Conservation (phyloP, 257 asterid species). For the Solanum piurae region DNA sequence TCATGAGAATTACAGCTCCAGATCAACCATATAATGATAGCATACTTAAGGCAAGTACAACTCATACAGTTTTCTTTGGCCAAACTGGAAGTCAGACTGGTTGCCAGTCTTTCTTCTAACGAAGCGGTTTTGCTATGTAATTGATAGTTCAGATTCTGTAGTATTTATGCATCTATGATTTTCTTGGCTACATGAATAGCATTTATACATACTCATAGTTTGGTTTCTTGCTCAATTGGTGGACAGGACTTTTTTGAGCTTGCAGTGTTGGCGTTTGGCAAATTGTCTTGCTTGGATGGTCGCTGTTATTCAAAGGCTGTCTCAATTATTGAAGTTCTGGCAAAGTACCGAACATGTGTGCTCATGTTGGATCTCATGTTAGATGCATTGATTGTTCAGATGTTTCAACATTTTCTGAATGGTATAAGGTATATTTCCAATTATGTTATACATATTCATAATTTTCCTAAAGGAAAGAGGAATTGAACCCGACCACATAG, state of each 20-base stretch:
- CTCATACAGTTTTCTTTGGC: not conserved
- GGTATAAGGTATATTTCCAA: not conserved
- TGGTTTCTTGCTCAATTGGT: not conserved
- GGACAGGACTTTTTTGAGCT: conserved; percentile 4
- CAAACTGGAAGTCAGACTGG: not conserved
- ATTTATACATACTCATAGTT: not conserved
- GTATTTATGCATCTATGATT: not conserved
- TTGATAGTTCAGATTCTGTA: not conserved
- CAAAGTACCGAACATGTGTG: not conserved
- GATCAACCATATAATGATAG: conserved; percentile 7
- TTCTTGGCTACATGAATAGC: not conserved
- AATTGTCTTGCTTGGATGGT: conserved; percentile 2
- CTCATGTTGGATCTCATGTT: conserved; percentile 6
- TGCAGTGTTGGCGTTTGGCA: not conserved
- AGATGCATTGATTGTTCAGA: conserved; percentile 5
- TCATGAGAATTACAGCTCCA: conserved; percentile 21
- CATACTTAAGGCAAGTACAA: conserved; percentile 2
- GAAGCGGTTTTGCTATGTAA: not conserved
- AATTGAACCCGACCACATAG: not conserved
- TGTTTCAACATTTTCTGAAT: conserved; percentile 6
- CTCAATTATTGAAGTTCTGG: not conserved
- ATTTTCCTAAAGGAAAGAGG: not conserved
- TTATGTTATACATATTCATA: not conserved
- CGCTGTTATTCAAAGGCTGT: conserved; percentile 9
- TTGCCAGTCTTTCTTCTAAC: not conserved